These are phyloP conservation scores for Clitopilus hobsonii DNA, from an alignment of 768 basidiomycete species.

Conservation along the genomic window DNA sequence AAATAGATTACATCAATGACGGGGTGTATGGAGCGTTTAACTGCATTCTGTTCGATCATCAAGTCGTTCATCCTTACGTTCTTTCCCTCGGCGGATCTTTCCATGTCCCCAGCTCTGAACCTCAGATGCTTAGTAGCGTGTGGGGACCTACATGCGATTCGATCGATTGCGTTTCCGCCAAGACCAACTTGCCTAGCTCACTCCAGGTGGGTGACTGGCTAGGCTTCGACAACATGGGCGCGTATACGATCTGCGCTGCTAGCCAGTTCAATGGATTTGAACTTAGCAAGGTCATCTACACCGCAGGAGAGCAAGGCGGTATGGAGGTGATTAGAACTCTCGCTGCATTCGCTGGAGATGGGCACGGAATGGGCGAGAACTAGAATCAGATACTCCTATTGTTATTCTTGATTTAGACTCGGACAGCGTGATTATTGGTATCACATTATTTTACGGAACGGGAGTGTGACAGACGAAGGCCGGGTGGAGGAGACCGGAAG, in stretches of 20 bases:
- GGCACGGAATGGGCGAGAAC: conserved; percentile 24
- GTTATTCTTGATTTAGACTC: background rate
- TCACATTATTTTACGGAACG: background rate
- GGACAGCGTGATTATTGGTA: background rate
- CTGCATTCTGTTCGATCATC: conserved; percentile 97
- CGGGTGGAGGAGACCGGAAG: too few species aligned
- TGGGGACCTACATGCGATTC: conserved; percentile 99
- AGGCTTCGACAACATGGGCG: conserved; percentile 97
- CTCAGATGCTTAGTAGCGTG: conserved; percentile 58
- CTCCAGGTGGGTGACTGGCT: conserved; percentile 96
- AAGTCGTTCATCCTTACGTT: conserved; percentile 80
- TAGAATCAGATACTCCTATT: background rate
- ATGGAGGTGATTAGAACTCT: conserved; percentile 52
- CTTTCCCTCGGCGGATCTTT: conserved; percentile 68
- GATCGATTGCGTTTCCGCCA: conserved; percentile 84
- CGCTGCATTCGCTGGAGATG: conserved; percentile 40
- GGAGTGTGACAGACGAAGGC: background rate
- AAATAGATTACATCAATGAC: conserved; percentile 95
- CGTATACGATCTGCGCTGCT: conserved; percentile 97
- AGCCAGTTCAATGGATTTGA: conserved; percentile 94
- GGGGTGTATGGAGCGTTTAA: conserved; percentile 98
- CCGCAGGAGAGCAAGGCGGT: conserved; percentile 52
- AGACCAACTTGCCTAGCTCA: conserved; percentile 54
- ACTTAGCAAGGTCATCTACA: conserved; percentile 75
- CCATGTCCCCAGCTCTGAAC: conserved; percentile 42